Percentiles rank a stretch among this genome's conserved stretches.
Conservation (phyloP, 805 yeast genomes). For the Zygoascus biomembranicola region DNA sequence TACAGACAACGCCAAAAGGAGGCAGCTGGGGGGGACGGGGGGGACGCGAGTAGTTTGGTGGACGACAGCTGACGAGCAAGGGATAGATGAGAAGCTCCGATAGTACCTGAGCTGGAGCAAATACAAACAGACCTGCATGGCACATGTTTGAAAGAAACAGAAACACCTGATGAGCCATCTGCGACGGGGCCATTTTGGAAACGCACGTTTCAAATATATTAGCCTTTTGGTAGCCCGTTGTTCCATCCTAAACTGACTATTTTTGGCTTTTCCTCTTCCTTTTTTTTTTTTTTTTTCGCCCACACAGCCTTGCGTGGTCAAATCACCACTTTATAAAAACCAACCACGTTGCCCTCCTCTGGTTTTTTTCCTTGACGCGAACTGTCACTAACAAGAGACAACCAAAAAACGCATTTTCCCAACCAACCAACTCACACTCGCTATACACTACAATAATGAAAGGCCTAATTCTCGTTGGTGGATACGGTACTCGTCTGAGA, state of each 20-base stretch:
- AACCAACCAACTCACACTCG: neutral
- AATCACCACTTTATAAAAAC: neutral
- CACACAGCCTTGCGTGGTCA: neutral
- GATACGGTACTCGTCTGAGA: conserved; percentile 99
- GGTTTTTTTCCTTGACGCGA: neutral
- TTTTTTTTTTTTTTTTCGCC: neutral
- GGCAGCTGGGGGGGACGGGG: no score
- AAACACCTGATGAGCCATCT: no score
- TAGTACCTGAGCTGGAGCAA: no score
- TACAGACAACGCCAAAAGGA: no score
- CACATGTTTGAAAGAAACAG: no score
- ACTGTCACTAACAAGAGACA: neutral
- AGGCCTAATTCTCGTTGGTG: conserved; percentile 97
- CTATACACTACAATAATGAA: conserved; percentile 45
- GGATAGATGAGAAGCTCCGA: no score
- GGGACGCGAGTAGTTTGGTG: no score
- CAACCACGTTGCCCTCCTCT: neutral
- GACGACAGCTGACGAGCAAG: no score
- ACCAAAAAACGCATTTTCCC: neutral
- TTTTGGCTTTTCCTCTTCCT: neutral
- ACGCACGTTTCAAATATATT: neutral
- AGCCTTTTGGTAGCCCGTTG: neutral
- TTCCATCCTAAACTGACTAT: neutral
- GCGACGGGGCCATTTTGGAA: no score
- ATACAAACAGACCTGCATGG: no score